Evolutionary conservation across 768 basidiomycete genomes (phyloP).

Genomic region (Boletus fagicola): DNA sequence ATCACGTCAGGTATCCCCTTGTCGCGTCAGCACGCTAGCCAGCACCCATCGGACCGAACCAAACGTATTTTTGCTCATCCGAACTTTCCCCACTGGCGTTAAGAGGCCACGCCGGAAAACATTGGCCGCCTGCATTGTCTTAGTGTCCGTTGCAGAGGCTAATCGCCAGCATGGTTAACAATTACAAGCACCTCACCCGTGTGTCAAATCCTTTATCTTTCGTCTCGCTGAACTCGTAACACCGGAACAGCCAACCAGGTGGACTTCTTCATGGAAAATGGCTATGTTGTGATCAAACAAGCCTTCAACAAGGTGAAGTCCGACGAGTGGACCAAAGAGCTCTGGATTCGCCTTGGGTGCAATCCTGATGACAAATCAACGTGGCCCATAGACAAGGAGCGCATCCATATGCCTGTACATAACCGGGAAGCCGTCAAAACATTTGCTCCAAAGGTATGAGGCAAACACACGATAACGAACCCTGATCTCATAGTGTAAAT

Average conservation of each 20-base stretch:
- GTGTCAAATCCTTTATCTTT: neutral
- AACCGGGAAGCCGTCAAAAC: conserved; percentile 38
- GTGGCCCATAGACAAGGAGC: conserved; percentile 45
- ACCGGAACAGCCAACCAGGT: conserved; percentile 35
- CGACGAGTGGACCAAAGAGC: conserved; percentile 47
- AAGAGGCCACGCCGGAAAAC: neutral
- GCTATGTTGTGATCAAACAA: conserved; percentile 51
- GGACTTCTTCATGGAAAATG: conserved; percentile 56
- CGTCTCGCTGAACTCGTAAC: neutral
- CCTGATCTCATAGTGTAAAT: neutral
- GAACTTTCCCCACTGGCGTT: neutral
- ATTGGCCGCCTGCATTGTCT: neutral
- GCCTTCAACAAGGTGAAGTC: conserved; percentile 52
- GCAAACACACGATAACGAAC: neutral
- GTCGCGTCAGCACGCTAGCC: neutral
- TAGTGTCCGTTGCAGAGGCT: neutral
- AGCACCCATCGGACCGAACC: neutral
- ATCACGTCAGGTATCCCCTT: neutral
- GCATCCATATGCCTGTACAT: conserved; percentile 57
- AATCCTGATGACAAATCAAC: conserved; percentile 55
- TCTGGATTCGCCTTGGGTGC: conserved; percentile 54
- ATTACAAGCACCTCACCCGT: conserved; percentile 1
- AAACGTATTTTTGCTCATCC: neutral
- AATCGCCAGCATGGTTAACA: neutral
- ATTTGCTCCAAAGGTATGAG: conserved; percentile 51